A percentile compares a stretch with the other conserved stretches of the same genome.
These are phyloP conservation scores for Cubamyces lactineus DNA, from an alignment of 768 basidiomycete species.

Conservation along the genomic window DNA sequence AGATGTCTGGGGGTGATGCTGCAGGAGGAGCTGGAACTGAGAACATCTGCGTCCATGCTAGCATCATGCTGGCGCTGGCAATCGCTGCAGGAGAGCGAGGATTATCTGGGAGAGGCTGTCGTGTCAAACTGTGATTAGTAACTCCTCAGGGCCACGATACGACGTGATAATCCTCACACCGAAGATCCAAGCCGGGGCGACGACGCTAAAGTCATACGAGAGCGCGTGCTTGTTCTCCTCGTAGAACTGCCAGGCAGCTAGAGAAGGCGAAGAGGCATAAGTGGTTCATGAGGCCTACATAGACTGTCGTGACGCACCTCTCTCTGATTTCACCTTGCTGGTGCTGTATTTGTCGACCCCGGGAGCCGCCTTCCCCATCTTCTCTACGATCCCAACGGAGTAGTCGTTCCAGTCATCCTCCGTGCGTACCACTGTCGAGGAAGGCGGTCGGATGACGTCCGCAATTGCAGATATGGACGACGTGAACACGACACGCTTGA, in stretches of 20 bases:
- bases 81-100: neutral
- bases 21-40: neutral
- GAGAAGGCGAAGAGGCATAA: neutral
- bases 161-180: slow-evolving; percentile 5
- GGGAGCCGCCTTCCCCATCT: no score
- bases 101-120: slow-evolving; percentile 8
- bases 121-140: neutral
- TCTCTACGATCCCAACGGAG: slow-evolving; percentile 34
- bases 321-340: neutral
- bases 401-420: slow-evolving; percentile 67
- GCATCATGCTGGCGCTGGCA: neutral
- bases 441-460: slow-evolving; percentile 27
- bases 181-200: slow-evolving; percentile 52
- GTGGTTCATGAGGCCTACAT: neutral
- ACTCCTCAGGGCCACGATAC: neutral
- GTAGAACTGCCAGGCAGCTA: slow-evolving; percentile 34
- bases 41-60: slow-evolving; percentile 3
- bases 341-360: neutral
- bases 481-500: slow-evolving; percentile 67
- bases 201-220: slow-evolving; percentile 34
- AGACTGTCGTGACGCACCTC: slow-evolving; percentile 28
- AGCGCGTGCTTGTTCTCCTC: slow-evolving; percentile 47
- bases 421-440: slow-evolving; percentile 36
- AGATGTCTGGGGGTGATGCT: neutral
- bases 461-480: slow-evolving; percentile 54